These are phyloP conservation scores for Trypanosomatidae sp. DNA, from an alignment of 208 protist genomes.

Conservation along the genomic window DNA sequence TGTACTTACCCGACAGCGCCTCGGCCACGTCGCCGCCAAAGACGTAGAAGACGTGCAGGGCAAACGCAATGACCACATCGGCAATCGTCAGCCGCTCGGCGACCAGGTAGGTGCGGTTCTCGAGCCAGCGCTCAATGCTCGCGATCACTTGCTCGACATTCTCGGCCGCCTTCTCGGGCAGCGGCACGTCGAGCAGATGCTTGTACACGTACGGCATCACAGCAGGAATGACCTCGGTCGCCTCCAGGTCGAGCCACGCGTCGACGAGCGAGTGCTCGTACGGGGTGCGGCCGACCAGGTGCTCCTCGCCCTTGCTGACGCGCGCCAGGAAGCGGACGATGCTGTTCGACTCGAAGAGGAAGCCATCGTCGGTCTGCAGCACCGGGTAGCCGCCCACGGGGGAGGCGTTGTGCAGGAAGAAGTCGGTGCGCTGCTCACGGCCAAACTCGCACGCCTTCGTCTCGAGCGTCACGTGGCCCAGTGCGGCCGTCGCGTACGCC, in stretches of 20 bases:
- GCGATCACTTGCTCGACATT: constrained; percentile 24
- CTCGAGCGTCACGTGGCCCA: constrained; percentile 38
- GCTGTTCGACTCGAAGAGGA: constrained; percentile 80
- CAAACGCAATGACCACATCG: constrained; percentile 56
- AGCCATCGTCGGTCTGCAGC: constrained; percentile 67
- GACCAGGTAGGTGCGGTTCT: constrained; percentile 75
- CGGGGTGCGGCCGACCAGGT: constrained; percentile 58
- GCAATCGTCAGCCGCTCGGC: constrained; percentile 72
- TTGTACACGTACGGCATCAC: constrained; percentile 15
- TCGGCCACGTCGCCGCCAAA: constrained; percentile 16
- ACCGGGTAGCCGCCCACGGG: constrained; percentile 52
- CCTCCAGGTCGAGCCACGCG: constrained; percentile 80
- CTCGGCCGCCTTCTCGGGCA: constrained; percentile 10
- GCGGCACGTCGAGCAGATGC: constrained; percentile 9
- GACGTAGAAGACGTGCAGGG: constrained; percentile 44
- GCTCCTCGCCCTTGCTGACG: constrained; percentile 25
- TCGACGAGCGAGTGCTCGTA: constrained; percentile 72
- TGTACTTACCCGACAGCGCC: constrained; percentile 48
- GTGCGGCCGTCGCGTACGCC: constrained; percentile 40
- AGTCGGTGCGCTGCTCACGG: constrained; percentile 45
- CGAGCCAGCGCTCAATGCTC: constrained; percentile 54
- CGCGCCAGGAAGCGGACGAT: constrained; percentile 75
- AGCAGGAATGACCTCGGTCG: constrained; percentile 35
- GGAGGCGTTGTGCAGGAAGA: constrained; percentile 47
- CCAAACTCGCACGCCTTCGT: constrained; percentile 22